These are phyloP conservation scores for Friedmanniomyces endolithicus DNA, from an alignment of 495 filamentous ascomycete genomes.

Conservation along the genomic window DNA sequence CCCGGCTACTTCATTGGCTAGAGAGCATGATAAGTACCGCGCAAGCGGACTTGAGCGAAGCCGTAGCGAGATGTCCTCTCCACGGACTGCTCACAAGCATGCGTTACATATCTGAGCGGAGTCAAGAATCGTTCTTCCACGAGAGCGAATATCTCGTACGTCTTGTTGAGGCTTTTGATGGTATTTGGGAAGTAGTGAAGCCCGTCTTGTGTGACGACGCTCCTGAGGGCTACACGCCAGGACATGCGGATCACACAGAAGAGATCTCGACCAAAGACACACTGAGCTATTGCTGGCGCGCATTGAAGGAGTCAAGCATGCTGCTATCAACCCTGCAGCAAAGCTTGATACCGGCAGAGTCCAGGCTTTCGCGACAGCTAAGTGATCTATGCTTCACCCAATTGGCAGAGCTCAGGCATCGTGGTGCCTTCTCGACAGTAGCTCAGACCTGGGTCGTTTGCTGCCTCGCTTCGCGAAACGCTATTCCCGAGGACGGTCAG, in stretches of 20 bases:
- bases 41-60: conserved; percentile 16
- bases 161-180: conserved; percentile 43
- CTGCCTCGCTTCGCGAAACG: conserved; percentile 42
- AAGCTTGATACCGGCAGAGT: neutral
- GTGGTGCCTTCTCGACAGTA: conserved; percentile 88
- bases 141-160: conserved; percentile 36
- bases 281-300: conserved; percentile 86
- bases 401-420: conserved; percentile 69
- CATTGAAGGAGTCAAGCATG: conserved; percentile 72
- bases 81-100: conserved; percentile 37
- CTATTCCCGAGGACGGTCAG: conserved; percentile 33
- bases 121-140: neutral
- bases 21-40: conserved; percentile 23
- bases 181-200: conserved; percentile 62
- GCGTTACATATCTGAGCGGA: conserved; percentile 24
- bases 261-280: conserved; percentile 67
- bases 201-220: conserved; percentile 77
- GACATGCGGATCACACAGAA: conserved; percentile 56
- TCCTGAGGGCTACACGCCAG: conserved; percentile 73
- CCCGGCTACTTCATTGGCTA: conserved; percentile 13
- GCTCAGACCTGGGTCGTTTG: conserved; percentile 74
- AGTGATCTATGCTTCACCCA: conserved; percentile 67
- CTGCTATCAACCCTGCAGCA: conserved; percentile 45
- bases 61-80: conserved; percentile 28
- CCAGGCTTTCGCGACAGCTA: conserved; percentile 27